These are phyloP conservation scores for Kodamaea sagamina DNA, from an alignment of 805 yeast species.

Conservation along the genomic window DNA sequence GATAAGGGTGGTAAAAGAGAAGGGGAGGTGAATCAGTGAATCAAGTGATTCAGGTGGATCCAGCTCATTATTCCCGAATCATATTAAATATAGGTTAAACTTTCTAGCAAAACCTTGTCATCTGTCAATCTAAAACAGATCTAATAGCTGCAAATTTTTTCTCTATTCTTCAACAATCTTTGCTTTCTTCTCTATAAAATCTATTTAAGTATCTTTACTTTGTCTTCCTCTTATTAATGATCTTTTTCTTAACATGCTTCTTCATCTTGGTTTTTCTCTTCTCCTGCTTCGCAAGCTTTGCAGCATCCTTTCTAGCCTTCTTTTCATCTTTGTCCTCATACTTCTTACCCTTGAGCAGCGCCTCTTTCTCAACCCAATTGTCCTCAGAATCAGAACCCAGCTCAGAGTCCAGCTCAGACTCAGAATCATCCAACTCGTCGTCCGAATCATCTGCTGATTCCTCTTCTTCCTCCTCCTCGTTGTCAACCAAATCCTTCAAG, in stretches of 20 bases:
- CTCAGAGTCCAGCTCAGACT: constrained; percentile 37
- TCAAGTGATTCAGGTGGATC: too few species aligned
- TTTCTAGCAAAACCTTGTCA: not conserved
- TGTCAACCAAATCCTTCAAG: constrained; percentile 56
- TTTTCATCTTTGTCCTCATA: constrained; percentile 77
- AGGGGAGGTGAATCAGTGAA: not conserved
- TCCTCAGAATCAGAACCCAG: constrained; percentile 22
- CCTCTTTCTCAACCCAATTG: constrained; percentile 44
- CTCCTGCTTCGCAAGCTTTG: constrained; percentile 77
- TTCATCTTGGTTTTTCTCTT: constrained; percentile 81
- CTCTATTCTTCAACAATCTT: not conserved
- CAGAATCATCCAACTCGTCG: constrained; percentile 27
- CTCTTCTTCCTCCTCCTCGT: constrained; percentile 20
- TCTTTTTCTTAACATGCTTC: constrained; percentile 77
- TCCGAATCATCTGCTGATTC: constrained; percentile 33
- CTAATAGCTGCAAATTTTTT: not conserved
- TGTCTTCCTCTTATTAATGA: constrained; percentile 50
- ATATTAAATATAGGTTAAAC: too few species aligned
- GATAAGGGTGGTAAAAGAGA: not conserved
- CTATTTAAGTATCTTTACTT: constrained; percentile 9
- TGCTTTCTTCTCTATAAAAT: not conserved
- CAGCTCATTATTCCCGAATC: not conserved
- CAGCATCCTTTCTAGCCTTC: constrained; percentile 69
- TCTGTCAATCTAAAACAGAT: too few species aligned
- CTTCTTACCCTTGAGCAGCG: constrained; percentile 66